phyloP scores from a whole-genome alignment of 2,329 filamentous ascomycete species.

The Pyricularia sp. region DNA sequence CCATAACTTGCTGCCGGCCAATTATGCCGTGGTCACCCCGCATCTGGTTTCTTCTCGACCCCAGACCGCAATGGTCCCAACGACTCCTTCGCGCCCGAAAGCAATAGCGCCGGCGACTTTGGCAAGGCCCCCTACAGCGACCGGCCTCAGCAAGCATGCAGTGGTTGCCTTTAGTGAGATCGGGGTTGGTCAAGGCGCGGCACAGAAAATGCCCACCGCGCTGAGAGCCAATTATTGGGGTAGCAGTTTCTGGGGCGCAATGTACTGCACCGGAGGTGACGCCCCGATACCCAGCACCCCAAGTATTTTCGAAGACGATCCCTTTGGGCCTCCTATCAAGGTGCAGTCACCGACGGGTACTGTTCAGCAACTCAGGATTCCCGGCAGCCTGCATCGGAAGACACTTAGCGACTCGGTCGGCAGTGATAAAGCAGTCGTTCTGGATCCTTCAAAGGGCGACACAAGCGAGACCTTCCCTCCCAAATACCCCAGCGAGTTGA shows the following conservation, averaged over 20 bases:
- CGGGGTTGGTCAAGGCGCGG: slow-evolving; percentile 49
- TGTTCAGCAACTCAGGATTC: slow-evolving; percentile 13
- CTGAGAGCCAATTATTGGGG: slow-evolving; percentile 93
- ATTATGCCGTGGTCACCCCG: neutral
- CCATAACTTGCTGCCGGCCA: slow-evolving; percentile 57
- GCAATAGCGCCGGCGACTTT: slow-evolving; percentile 71
- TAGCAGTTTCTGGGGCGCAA: slow-evolving; percentile 57
- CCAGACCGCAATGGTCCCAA: neutral
- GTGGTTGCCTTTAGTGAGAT: slow-evolving; percentile 70
- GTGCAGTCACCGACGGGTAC: slow-evolving; percentile 9
- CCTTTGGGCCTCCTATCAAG: slow-evolving; percentile 23
- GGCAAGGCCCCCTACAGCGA: slow-evolving; percentile 70
- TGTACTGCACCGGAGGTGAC: slow-evolving; percentile 16
- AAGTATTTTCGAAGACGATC: slow-evolving; percentile 19
- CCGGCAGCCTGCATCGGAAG: slow-evolving; percentile 23
- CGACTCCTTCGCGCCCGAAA: slow-evolving; percentile 28
- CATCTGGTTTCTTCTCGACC: slow-evolving; percentile 10
- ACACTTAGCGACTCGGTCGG: slow-evolving; percentile 23
- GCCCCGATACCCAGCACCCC: slow-evolving; percentile 8
- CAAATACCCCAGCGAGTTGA: slow-evolving; percentile 71
- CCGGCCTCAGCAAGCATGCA: slow-evolving; percentile 74
- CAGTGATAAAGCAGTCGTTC: neutral
- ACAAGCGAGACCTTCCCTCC: slow-evolving; percentile 47
- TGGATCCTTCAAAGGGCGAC: slow-evolving; percentile 14
- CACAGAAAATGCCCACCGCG: slow-evolving; percentile 65